These are phyloP conservation scores for Torulaspora delbrueckii DNA, from an alignment of 805 yeast species.

Conservation along the genomic window DNA sequence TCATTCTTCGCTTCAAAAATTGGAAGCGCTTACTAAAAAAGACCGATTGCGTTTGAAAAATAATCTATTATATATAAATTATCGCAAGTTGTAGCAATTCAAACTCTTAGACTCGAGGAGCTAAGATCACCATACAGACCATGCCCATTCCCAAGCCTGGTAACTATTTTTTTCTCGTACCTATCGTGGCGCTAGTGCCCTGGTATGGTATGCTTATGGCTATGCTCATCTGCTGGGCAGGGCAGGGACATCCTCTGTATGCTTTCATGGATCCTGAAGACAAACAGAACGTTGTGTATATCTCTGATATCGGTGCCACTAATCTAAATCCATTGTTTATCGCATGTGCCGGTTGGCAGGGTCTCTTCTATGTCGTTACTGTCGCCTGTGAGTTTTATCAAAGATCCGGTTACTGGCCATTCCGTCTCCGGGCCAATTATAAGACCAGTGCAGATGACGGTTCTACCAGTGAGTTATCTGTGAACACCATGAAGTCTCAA, in stretches of 20 bases:
- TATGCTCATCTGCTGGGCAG: conserved; percentile 70
- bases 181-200: conserved; percentile 57
- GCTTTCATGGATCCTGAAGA: conserved; percentile 42
- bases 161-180: conserved; percentile 52
- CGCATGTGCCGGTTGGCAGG: conserved; percentile 71
- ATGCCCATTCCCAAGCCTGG: conserved; percentile 25
- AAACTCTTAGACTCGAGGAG: neutral
- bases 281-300: conserved; percentile 53
- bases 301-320: conserved; percentile 87
- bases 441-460: conserved; percentile 43
- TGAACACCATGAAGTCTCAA: conserved; percentile 17
- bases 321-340: conserved; percentile 80
- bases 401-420: conserved; percentile 47
- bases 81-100: neutral
- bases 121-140: neutral
- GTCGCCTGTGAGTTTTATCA: conserved; percentile 58
- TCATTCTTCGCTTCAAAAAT: neutral
- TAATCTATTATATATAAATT: neutral
- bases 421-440: conserved; percentile 10
- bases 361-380: conserved; percentile 62
- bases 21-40: neutral
- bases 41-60: neutral
- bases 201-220: conserved; percentile 95
- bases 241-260: conserved; percentile 72
- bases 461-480: conserved; percentile 5